phyloP scores from a whole-genome alignment of 495 filamentous ascomycete species.

The Bacidia rubella region DNA sequence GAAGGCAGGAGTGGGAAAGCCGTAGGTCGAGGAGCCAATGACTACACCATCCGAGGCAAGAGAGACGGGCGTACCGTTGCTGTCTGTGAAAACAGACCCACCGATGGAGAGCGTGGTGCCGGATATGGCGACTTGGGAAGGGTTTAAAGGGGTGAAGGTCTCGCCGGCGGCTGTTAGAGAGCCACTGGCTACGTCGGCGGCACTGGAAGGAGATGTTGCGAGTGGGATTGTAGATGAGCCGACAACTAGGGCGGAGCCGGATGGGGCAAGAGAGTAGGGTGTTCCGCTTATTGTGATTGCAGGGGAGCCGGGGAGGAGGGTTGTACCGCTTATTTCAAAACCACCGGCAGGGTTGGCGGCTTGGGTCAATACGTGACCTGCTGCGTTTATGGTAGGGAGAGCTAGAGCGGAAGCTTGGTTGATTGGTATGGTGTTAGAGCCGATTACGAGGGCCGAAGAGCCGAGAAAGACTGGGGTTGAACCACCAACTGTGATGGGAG shows the following conservation, averaged over 20 bases:
- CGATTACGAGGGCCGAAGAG: background rate
- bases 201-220: background rate
- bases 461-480: background rate
- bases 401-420: background rate
- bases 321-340: constrained; percentile 5
- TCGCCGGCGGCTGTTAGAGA: background rate
- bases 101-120: constrained; percentile 5
- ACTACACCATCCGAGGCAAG: constrained; percentile 5
- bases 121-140: constrained; percentile 4
- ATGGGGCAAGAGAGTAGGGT: constrained; percentile 7
- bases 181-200: background rate
- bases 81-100: constrained; percentile 2
- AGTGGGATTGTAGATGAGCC: constrained; percentile 7
- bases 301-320: constrained; percentile 4
- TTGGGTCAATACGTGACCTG: background rate
- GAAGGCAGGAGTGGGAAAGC: constrained; percentile 3
- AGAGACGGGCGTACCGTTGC: constrained; percentile 6
- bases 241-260: constrained; percentile 7
- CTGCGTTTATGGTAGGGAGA: background rate
- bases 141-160: constrained; percentile 1
- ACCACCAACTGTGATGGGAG: background rate
- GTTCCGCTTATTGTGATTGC: constrained; percentile 9
- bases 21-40: constrained; percentile 8
- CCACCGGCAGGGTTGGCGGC: background rate
- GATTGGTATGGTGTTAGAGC: background rate